These are phyloP conservation scores for Ensete ventricosum DNA, from an alignment of 176 grass and related monocot species.

Conservation along the genomic window DNA sequence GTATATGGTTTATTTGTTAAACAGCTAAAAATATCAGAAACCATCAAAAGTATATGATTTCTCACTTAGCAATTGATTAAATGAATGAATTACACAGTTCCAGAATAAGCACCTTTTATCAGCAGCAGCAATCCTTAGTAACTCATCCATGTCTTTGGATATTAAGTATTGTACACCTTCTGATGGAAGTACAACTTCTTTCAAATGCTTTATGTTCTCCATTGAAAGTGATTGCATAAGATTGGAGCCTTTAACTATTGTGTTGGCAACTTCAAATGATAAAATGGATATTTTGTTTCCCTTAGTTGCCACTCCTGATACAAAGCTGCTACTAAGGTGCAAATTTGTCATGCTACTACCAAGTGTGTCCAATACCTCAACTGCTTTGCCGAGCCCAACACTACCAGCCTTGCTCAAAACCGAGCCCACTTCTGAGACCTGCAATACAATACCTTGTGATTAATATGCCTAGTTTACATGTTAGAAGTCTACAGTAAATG, in stretches of 20 bases:
- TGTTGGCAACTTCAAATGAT: constrained; percentile 97
- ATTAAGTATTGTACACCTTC: constrained; percentile 89
- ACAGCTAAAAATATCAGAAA: neutral
- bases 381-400: constrained; percentile 17
- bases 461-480: neutral
- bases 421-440: constrained; percentile 22
- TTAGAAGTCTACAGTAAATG: no score
- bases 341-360: constrained; percentile 34
- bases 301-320: constrained; percentile 57
- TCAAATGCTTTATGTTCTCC: constrained; percentile 87
- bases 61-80: neutral
- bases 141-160: constrained; percentile 92
- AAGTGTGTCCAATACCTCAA: constrained; percentile 20
- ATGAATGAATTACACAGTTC: neutral
- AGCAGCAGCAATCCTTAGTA: constrained; percentile 62
- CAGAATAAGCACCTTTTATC: constrained; percentile 70
- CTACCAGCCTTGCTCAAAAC: constrained; percentile 17
- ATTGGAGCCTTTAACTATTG: constrained; percentile 88
- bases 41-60: neutral
- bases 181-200: constrained; percentile 78
- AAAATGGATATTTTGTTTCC: constrained; percentile 86
- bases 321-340: constrained; percentile 60
- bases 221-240: constrained; percentile 82
- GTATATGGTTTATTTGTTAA: neutral
- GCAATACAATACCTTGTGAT: neutral